phyloP scores from a whole-genome alignment of 1,284 basidiomycete genomes.

The Ceratobasidium sp. region DNA sequence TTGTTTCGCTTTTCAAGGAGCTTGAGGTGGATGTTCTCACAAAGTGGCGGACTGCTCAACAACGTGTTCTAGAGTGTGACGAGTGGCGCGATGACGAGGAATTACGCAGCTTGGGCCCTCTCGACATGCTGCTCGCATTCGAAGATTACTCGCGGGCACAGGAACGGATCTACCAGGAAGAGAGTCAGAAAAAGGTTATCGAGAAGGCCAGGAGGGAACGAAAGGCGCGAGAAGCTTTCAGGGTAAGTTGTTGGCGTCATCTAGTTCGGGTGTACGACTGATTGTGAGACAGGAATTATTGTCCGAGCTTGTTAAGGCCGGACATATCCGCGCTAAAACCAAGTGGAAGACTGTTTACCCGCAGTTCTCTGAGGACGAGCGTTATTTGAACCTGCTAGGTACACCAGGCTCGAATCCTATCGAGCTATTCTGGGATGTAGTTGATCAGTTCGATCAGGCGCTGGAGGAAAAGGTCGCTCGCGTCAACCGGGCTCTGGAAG shows the following conservation, averaged over 20 bases:
- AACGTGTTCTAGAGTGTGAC: slow-evolving; percentile 78
- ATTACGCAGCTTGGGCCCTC: slow-evolving; percentile 82
- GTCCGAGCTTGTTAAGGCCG: slow-evolving; percentile 72
- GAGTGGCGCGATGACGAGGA: slow-evolving; percentile 81
- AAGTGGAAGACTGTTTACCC: slow-evolving; percentile 94
- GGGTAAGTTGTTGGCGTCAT: slow-evolving; percentile 61
- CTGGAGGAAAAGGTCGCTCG: slow-evolving; percentile 80
- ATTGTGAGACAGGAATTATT: slow-evolving; percentile 70
- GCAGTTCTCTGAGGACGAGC: slow-evolving; percentile 77
- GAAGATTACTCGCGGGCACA: slow-evolving; percentile 90
- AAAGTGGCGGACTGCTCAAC: slow-evolving; percentile 86
- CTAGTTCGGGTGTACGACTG: not conserved
- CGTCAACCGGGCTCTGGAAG: slow-evolving; percentile 72
- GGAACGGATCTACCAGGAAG: slow-evolving; percentile 89
- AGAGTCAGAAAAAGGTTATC: slow-evolving; percentile 80
- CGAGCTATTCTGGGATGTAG: slow-evolving; percentile 95
- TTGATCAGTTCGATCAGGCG: slow-evolving; percentile 88
- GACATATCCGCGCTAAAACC: slow-evolving; percentile 81
- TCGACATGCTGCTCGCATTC: slow-evolving; percentile 91
- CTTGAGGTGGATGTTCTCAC: slow-evolving; percentile 90
- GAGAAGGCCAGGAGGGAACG: slow-evolving; percentile 85
- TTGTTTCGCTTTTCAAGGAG: slow-evolving; percentile 82
- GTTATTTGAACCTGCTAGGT: slow-evolving; percentile 89
- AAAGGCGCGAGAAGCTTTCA: slow-evolving; percentile 90
- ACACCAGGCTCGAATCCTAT: slow-evolving; percentile 93